phyloP scores from a whole-genome alignment of 345 rosid species.

The Lepidium aucheri region DNA sequence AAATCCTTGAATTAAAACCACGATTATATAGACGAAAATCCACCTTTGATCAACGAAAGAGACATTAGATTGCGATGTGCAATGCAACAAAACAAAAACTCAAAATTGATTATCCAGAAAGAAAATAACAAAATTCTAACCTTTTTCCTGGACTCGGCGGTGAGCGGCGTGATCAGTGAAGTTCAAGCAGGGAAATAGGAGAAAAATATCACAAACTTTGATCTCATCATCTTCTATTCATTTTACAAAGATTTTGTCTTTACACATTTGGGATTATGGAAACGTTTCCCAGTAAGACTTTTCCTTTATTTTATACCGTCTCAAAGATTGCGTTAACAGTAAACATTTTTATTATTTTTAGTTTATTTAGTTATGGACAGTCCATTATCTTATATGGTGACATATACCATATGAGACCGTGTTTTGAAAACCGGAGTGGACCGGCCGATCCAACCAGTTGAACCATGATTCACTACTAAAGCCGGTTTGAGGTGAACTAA shows the following conservation, averaged over 20 bases:
- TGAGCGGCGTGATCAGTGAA: not conserved
- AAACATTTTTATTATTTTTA: too few relatives aligned
- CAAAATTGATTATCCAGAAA: not conserved
- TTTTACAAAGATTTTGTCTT: not conserved
- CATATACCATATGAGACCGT: too few relatives aligned
- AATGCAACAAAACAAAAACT: conserved; percentile 1
- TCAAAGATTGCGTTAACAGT: too few relatives aligned
- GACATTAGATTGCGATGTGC: conserved; percentile 1
- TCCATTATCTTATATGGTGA: too few relatives aligned
- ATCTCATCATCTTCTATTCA: not conserved
- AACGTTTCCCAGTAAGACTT: not conserved
- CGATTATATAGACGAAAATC: not conserved
- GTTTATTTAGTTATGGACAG: too few relatives aligned
- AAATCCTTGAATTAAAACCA: not conserved
- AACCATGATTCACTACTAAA: too few relatives aligned
- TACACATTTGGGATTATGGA: not conserved
- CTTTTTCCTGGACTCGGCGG: not conserved
- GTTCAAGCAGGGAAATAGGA: not conserved
- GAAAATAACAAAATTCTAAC: not conserved
- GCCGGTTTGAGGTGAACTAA: too few relatives aligned
- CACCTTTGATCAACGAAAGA: not conserved
- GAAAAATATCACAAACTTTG: conserved; percentile 2
- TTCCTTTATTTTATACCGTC: not conserved
- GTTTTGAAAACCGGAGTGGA: too few relatives aligned
- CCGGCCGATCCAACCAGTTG: too few relatives aligned